Conservation (phyloP, 2,329 filamentous ascomycete genomes). For the Aspergillus fischeri region DNA sequence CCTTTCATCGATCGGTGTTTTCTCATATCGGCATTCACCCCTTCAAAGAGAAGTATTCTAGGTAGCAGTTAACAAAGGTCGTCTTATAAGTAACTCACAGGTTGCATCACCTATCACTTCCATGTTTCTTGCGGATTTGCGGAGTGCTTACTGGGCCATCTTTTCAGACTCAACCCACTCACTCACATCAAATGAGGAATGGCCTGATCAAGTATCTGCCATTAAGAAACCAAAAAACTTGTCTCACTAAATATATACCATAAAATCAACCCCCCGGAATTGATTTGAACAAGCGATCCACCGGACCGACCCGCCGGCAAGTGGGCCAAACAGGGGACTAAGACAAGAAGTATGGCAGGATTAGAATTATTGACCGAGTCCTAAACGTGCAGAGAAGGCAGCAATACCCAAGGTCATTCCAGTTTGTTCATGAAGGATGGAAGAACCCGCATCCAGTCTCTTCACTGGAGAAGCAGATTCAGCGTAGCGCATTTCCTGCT, state of each 20-base stretch:
- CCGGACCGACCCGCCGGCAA: background rate
- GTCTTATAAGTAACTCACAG: background rate
- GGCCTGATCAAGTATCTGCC: background rate
- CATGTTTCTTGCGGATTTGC: background rate
- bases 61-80: too few relatives aligned
- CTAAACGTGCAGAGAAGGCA: background rate
- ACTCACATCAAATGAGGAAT: background rate
- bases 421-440: background rate
- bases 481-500: background rate
- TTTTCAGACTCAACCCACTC: background rate
- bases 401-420: background rate
- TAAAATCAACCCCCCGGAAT: background rate
- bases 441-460: too few relatives aligned
- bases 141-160: background rate
- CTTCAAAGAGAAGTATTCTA: too few relatives aligned
- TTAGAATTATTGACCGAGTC: background rate
- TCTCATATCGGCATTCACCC: too few relatives aligned
- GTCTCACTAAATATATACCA: background rate
- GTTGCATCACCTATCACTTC: background rate
- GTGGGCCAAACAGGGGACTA: background rate
- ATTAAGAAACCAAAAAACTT: background rate
- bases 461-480: background rate
- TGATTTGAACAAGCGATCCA: background rate
- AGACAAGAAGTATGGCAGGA: background rate
- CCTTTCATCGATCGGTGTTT: too few relatives aligned